Evolutionary conservation across 768 basidiomycete genomes (phyloP).

Genomic region (Daedalea quercina): DNA sequence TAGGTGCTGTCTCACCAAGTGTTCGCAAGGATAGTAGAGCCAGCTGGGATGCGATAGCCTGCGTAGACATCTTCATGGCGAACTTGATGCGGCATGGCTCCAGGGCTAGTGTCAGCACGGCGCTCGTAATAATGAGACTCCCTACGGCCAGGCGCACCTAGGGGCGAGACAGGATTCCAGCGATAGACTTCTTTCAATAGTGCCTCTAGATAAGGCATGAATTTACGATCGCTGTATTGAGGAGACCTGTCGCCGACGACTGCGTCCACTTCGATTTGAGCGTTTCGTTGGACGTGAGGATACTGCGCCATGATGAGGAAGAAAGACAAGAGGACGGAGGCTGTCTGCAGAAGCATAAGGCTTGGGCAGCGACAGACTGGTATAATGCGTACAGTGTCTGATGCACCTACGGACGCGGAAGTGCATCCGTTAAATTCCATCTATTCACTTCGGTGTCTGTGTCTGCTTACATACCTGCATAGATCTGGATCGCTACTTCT

Average conservation of each 20-base stretch:
- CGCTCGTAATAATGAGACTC: neutral
- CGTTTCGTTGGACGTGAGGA: constrained; percentile 22
- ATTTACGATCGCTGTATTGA: constrained; percentile 14
- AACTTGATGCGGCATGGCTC: constrained; percentile 16
- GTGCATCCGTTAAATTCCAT: neutral
- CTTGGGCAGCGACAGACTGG: neutral
- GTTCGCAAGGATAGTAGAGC: constrained; percentile 9
- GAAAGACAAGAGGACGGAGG: constrained; percentile 24
- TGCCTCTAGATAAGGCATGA: constrained; percentile 21
- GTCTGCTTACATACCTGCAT: neutral
- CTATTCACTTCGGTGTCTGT: no score
- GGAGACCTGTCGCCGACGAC: constrained; percentile 24
- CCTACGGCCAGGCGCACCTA: constrained; percentile 7
- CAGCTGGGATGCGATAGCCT: constrained; percentile 24
- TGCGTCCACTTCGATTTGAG: constrained; percentile 24
- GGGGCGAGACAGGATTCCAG: constrained; percentile 23
- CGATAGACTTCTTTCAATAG: constrained; percentile 20
- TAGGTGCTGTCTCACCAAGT: neutral
- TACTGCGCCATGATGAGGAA: constrained; percentile 25
- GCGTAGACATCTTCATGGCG: constrained; percentile 22
- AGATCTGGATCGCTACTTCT: neutral
- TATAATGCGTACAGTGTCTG: neutral
- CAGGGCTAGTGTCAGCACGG: no score
- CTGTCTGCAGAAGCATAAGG: constrained; percentile 7
- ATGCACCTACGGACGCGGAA: neutral